Conservation (phyloP, 2,329 filamentous ascomycete genomes). For the Hansfordia pulvinata region DNA sequence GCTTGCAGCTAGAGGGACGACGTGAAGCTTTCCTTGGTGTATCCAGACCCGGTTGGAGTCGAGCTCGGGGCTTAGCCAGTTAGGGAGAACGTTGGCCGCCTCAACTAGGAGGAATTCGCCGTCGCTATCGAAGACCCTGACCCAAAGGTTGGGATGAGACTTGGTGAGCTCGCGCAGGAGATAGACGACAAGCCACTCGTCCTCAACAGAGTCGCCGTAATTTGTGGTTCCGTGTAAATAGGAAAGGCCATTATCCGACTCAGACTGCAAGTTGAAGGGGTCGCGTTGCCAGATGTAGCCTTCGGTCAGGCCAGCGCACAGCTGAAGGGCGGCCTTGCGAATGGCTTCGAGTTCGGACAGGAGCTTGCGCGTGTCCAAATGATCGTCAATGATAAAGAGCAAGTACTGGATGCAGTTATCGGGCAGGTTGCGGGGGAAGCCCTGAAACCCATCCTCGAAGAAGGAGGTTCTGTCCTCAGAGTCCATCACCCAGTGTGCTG, state of each 20-base stretch:
- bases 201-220: constrained; percentile 88
- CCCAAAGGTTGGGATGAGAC: constrained; percentile 62
- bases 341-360: constrained; percentile 56
- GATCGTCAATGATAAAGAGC: constrained; percentile 54
- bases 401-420: constrained; percentile 83
- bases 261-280: constrained; percentile 55
- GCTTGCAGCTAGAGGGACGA: constrained; percentile 47
- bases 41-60: constrained; percentile 87
- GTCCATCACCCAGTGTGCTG: too few relatives aligned
- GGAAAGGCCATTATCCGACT: constrained; percentile 38
- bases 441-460: constrained; percentile 15
- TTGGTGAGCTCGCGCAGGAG: constrained; percentile 70
- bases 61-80: constrained; percentile 84
- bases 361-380: constrained; percentile 39
- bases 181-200: constrained; percentile 95
- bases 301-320: constrained; percentile 53
- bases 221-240: constrained; percentile 67
- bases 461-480: constrained; percentile 11
- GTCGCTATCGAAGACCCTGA: constrained; percentile 72
- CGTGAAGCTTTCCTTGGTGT: constrained; percentile 57
- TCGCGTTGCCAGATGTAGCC: constrained; percentile 96
- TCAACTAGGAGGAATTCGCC: constrained; percentile 94
- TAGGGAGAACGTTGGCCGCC: constrained; percentile 74
- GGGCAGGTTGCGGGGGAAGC: constrained; percentile 35
- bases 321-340: constrained; percentile 50